Conservation (phyloP, 441 rosid genomes). For the Omphalea diandra region DNA sequence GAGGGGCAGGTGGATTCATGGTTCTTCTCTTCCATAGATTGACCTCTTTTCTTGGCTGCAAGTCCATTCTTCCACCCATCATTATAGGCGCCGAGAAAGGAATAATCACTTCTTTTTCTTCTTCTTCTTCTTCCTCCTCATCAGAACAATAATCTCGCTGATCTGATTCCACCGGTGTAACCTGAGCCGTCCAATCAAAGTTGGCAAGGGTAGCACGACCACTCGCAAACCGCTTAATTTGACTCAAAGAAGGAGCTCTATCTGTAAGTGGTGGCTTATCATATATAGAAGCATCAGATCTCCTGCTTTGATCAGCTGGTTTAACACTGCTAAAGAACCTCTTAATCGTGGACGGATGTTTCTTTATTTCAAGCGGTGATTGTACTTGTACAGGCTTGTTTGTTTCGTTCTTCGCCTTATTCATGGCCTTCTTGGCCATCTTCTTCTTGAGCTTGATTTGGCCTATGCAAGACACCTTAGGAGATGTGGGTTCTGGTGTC, state of each 20-base stretch:
- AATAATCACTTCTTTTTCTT: conserved; percentile 40
- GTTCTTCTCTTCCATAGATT: conserved; percentile 92
- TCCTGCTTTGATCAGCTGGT: conserved; percentile 16
- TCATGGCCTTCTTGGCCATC: conserved; percentile 9
- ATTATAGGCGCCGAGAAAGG: conserved; percentile 75
- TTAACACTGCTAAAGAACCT: conserved; percentile 36
- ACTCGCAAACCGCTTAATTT: conserved; percentile 76
- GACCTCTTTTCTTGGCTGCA: conserved; percentile 60
- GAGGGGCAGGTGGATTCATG: conserved; percentile 69
- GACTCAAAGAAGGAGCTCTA: conserved; percentile 59
- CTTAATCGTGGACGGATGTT: conserved; percentile 31
- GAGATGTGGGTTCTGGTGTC: conserved; percentile 75
- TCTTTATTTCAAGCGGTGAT: conserved; percentile 21
- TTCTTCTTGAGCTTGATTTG: conserved; percentile 71
- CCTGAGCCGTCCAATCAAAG: conserved; percentile 76
- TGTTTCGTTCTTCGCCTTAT: conserved; percentile 11
- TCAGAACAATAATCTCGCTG: conserved; percentile 48
- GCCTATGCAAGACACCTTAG: conserved; percentile 90
- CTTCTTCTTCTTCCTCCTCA: conserved; percentile 42
- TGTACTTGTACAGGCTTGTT: conserved; percentile 13
- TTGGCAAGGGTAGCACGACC: conserved; percentile 50
- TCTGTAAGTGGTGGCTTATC: conserved; percentile 28
- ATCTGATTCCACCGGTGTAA: conserved; percentile 44
- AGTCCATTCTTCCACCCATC: conserved; percentile 30
- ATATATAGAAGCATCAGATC: conserved; percentile 23